phyloP scores from a whole-genome alignment of 768 basidiomycete genomes.

The Boletus tylopilopsis region DNA sequence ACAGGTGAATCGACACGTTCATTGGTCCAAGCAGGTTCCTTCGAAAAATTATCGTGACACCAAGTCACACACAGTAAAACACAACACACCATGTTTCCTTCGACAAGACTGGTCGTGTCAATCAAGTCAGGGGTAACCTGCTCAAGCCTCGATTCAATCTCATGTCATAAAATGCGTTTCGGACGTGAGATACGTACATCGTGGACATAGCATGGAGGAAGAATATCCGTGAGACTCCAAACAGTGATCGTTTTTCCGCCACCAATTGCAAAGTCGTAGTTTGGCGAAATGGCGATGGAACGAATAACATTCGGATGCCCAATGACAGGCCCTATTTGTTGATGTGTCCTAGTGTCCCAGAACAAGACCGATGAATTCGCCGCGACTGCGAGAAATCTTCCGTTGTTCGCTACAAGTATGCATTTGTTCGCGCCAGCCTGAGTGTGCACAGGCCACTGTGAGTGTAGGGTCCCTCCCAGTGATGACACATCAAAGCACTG shows the following conservation, averaged over 20 bases:
- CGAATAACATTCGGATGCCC: not conserved
- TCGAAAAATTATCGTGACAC: not conserved
- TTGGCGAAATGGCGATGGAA: conserved; percentile 8
- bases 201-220: conserved; percentile 5
- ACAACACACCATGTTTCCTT: not conserved
- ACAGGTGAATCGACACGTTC: not conserved
- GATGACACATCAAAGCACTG: conserved; percentile 3
- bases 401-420: conserved; percentile 8
- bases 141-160: not conserved
- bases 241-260: conserved; percentile 2
- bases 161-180: too few species aligned
- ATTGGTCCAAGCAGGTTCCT: not conserved
- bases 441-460: not conserved
- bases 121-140: not conserved
- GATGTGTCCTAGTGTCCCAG: conserved; percentile 5
- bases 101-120: not conserved
- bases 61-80: not conserved
- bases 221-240: conserved; percentile 1
- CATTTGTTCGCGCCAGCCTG: not conserved
- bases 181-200: conserved; percentile 1
- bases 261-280: conserved; percentile 4
- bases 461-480: not conserved
- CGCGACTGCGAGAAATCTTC: conserved; percentile 7
- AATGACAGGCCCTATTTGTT: conserved; percentile 6
- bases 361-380: conserved; percentile 2